Evolutionary conservation across 2,329 filamentous ascomycete species (phyloP), one percentile per base, ranked within the genome.

Genomic region (Fusarium sp.): DNA sequence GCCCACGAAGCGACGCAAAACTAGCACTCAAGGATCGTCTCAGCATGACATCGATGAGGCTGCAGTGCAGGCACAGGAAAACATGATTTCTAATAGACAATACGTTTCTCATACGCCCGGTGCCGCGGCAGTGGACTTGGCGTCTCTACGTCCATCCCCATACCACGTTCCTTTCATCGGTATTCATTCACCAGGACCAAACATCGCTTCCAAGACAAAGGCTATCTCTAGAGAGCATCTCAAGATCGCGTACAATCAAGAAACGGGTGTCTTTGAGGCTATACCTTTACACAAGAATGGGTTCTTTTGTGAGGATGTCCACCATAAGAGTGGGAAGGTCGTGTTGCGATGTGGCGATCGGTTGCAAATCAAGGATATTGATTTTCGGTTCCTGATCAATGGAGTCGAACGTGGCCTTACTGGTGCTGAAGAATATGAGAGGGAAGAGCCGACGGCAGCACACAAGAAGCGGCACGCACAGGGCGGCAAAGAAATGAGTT

Each of bases 141-240:
- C 83, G 11, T 84, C 83, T 20, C 80, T 91, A 45, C 83, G 87
- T 7, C 88, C 89, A 2, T 87, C 88, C 24, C 87, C 88, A 0
- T 79, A 86, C 62, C 84, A 89, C 58, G 86, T 89, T 56, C 88
- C 90, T 5, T 85, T 92, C 59, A 84, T 94, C 48, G 87, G 88
- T 33, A 92, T 94, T 44, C 92, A 94, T 76, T 92, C 91, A 5
- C 88, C 88, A 0, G 86, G 86, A 3, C 86, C 86, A 7, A 82
- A 87, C 48, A 87, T 88, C 62, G 86, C 87, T 4, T 82, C 78
- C 62, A 87, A 86, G 65, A 92, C 91, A 50, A 92, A 91, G 74
- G 87, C 86, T 50, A 94, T 94, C 55, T 94, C 92, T 5, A 84
- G 91, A 63, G 83, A 90, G 70, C 92, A 95, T 76, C 82, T 92